These are phyloP conservation scores for Diplodia scrobiculata DNA, from an alignment of 2,329 filamentous ascomycete species.

Conservation along the genomic window DNA sequence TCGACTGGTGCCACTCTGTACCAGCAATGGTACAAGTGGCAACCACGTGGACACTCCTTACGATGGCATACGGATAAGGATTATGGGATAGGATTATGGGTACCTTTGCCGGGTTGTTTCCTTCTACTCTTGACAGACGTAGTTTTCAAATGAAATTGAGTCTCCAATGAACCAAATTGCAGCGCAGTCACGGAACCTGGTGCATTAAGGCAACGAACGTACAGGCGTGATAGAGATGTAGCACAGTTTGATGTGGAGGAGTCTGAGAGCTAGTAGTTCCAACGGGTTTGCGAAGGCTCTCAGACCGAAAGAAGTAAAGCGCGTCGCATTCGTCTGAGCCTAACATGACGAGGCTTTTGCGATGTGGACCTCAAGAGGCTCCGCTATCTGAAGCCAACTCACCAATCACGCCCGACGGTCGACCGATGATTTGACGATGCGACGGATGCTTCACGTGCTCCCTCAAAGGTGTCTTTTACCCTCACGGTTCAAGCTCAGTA, in stretches of 20 bases:
- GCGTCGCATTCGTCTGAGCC: not conserved
- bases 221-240: not conserved
- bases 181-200: not conserved
- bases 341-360: slow-evolving; percentile 3
- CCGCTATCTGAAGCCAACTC: not conserved
- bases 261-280: not conserved
- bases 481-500: not conserved
- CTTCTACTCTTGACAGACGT: slow-evolving; percentile 11
- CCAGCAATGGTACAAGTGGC: slow-evolving; percentile 2
- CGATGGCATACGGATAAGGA: slow-evolving; percentile 6
- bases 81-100: slow-evolving; percentile 5
- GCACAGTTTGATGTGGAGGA: not conserved
- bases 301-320: slow-evolving; percentile 5
- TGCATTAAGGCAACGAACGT: not conserved
- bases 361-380: slow-evolving; percentile 5
- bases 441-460: not conserved
- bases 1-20: slow-evolving; percentile 5
- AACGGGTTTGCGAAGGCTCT: not conserved
- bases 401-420: slow-evolving; percentile 6
- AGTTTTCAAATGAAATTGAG: slow-evolving; percentile 22
- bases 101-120: slow-evolving; percentile 6
- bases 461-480: not conserved
- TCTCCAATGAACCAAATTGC: not conserved
- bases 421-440: not conserved
- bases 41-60: slow-evolving; percentile 16